These are phyloP conservation scores for Metschnikowia santaceciliae DNA, from an alignment of 805 yeast genomes.

Conservation along the genomic window DNA sequence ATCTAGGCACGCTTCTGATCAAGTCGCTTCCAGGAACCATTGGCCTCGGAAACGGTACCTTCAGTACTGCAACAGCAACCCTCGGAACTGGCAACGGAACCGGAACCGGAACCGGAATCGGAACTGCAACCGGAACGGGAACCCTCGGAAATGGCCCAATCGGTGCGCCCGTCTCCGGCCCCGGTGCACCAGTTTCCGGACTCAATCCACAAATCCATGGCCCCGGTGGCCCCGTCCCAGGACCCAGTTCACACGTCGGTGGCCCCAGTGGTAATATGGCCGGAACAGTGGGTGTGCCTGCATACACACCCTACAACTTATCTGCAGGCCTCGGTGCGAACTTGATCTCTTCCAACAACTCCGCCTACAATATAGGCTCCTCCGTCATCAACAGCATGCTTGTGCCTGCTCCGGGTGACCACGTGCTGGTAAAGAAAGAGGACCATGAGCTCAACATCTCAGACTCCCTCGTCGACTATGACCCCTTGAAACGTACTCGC, in stretches of 20 bases:
- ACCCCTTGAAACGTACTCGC: not conserved
- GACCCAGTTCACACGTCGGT: not conserved
- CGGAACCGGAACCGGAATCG: too few relatives aligned
- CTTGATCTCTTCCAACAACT: conserved; percentile 3
- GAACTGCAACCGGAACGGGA: too few relatives aligned
- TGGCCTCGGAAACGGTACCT: too few relatives aligned
- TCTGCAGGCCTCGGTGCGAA: conserved; percentile 1
- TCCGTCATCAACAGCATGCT: conserved; percentile 6
- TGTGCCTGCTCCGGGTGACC: conserved; percentile 7
- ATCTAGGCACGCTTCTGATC: too few relatives aligned
- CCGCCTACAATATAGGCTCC: conserved; percentile 13
- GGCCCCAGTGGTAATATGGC: not conserved
- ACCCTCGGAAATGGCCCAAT: too few relatives aligned
- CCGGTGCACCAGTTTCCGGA: too few relatives aligned
- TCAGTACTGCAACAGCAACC: too few relatives aligned
- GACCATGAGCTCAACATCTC: not conserved
- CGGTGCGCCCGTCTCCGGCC: too few relatives aligned
- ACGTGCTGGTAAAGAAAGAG: conserved; percentile 10
- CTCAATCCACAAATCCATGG: not conserved
- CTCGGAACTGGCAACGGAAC: too few relatives aligned
- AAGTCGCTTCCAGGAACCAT: too few relatives aligned
- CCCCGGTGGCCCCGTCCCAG: not conserved
- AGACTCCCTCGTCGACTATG: conserved; percentile 7
- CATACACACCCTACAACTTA: not conserved
- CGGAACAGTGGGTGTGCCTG: not conserved